A percentile compares a stretch with the other conserved stretches of the same genome.
These are phyloP conservation scores for Furcasterigmium furcatum DNA, from an alignment of 2,329 filamentous ascomycete species.

Conservation along the genomic window DNA sequence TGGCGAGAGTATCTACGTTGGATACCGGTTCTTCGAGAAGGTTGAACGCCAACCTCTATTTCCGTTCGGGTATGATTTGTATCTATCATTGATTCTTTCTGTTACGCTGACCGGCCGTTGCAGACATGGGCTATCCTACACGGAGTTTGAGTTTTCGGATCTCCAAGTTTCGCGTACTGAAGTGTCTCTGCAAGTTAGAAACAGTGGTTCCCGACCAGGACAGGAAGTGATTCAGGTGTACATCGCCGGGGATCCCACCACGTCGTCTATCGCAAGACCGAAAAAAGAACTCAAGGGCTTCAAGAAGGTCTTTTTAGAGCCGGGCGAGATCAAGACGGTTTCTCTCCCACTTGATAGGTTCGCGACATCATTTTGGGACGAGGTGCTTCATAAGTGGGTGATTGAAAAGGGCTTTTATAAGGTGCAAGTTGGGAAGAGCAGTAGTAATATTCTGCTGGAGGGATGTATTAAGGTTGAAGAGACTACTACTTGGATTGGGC, in stretches of 20 bases:
- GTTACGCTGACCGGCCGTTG: background rate
- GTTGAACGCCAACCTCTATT: constrained; percentile 64
- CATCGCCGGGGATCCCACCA: constrained; percentile 34
- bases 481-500: background rate
- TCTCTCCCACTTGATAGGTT: constrained; percentile 37
- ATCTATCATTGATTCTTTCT: background rate
- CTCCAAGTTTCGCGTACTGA: too few species aligned
- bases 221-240: constrained; percentile 52
- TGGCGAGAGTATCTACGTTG: constrained; percentile 77
- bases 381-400: background rate
- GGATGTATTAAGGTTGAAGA: background rate
- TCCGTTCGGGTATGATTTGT: constrained; percentile 60
- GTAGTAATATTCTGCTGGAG: background rate
- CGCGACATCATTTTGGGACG: constrained; percentile 51
- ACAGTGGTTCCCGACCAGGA: constrained; percentile 7
- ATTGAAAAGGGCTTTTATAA: background rate
- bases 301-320: constrained; percentile 57
- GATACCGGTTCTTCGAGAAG: constrained; percentile 78
- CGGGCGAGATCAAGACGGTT: constrained; percentile 54
- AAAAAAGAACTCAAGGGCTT: constrained; percentile 65
- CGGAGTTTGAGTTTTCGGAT: constrained; percentile 57
- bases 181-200: constrained; percentile 9
- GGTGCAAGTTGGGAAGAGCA: background rate
- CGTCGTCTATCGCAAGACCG: constrained; percentile 43
- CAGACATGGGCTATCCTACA: constrained; percentile 73